phyloP scores from a whole-genome alignment of 1,284 basidiomycete species.

The Peniophora sp. region DNA sequence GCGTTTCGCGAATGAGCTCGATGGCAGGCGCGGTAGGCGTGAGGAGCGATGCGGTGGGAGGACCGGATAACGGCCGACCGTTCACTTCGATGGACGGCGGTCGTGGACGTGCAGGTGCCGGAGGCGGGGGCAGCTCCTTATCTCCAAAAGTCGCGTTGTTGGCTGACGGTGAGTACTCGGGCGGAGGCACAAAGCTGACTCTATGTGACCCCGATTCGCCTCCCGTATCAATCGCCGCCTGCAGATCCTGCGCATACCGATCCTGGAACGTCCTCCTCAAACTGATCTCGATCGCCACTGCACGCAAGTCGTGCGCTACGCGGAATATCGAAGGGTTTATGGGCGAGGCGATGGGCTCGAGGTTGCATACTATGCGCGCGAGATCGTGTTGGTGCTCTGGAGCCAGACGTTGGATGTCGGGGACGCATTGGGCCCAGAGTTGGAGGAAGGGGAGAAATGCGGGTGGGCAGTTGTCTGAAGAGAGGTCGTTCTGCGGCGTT shows the following conservation, averaged over 20 bases:
- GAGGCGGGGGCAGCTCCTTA: slow-evolving; percentile 9
- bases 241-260: slow-evolving; percentile 62
- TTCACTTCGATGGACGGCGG: slow-evolving; percentile 12
- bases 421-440: slow-evolving; percentile 64
- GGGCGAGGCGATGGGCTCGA: slow-evolving; percentile 37
- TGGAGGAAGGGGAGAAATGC: slow-evolving; percentile 59
- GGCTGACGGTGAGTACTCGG: slow-evolving; percentile 44
- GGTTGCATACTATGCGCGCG: slow-evolving; percentile 66
- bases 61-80: slow-evolving; percentile 37
- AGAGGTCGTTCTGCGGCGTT: slow-evolving; percentile 35
- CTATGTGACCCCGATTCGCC: slow-evolving; percentile 22
- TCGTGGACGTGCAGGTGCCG: slow-evolving; percentile 10
- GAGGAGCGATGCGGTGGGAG: slow-evolving; percentile 48
- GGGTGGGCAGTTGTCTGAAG: slow-evolving; percentile 46
- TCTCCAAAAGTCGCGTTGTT: slow-evolving; percentile 17
- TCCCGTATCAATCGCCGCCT: slow-evolving; percentile 67
- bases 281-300: slow-evolving; percentile 74
- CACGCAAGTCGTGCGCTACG: slow-evolving; percentile 66
- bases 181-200: slow-evolving; percentile 67
- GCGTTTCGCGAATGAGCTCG: slow-evolving; percentile 71
- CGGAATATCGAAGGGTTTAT: slow-evolving; percentile 36
- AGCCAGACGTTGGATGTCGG: slow-evolving; percentile 50
- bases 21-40: slow-evolving; percentile 52
- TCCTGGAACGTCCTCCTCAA: slow-evolving; percentile 78
- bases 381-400: slow-evolving; percentile 72